Percentiles rank a stretch among this genome's conserved stretches.
phyloP scores from a whole-genome alignment of 163 green algal genomes.

The Scenedesmus sp. region DNA sequence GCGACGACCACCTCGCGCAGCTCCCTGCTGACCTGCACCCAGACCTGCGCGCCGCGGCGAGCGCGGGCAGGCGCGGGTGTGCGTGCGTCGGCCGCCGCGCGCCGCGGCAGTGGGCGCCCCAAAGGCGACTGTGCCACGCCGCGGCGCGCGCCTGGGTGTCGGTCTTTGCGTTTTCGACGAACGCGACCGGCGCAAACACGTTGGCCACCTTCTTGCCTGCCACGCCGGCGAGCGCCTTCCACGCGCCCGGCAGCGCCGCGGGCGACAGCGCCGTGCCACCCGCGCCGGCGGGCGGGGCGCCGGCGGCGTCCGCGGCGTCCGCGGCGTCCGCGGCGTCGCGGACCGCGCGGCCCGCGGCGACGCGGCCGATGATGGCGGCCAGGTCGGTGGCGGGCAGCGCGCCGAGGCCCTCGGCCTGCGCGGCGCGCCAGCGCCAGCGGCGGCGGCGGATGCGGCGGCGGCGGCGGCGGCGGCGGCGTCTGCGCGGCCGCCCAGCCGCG shows the following conservation, averaged over 20 bases:
- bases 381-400: constrained; percentile 16
- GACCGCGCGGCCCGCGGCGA: neutral
- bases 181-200: constrained; percentile 63
- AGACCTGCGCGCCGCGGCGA: constrained; percentile 76
- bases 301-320: neutral
- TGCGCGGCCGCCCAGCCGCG: no score
- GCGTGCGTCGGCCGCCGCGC: no score
- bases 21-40: constrained; percentile 65
- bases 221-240: constrained; percentile 40
- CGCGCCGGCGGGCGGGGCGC: neutral
- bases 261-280: neutral
- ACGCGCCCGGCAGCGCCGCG: constrained; percentile 32
- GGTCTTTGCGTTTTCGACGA: constrained; percentile 65
- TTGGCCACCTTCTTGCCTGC: constrained; percentile 53
- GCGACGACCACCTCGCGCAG: constrained; percentile 67
- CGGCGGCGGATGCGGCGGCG: neutral
- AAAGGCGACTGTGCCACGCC: neutral
- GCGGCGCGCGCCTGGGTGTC: constrained; percentile 67
- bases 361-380: neutral
- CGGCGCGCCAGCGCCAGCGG: neutral
- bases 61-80: neutral
- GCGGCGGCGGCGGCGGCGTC: no score
- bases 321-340: neutral
- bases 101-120: neutral
- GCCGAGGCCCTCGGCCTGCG: constrained; percentile 20